These are phyloP conservation scores for Solanum clarkiae DNA, from an alignment of 257 asterid genomes.

Conservation along the genomic window DNA sequence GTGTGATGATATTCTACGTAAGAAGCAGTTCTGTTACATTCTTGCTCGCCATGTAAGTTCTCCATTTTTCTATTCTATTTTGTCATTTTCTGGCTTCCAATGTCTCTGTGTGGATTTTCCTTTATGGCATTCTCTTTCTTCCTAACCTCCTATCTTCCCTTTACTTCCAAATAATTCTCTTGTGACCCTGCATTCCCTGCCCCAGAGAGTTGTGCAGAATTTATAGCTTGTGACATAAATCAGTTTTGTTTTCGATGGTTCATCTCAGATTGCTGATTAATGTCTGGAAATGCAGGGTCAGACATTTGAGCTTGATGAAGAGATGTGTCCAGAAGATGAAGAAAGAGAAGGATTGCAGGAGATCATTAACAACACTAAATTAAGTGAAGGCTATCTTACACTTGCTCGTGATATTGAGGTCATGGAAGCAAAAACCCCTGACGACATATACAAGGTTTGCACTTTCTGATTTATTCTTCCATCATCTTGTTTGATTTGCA, in stretches of 20 bases:
- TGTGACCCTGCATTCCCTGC: not conserved
- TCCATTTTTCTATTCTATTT: not conserved
- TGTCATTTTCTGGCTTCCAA: not conserved
- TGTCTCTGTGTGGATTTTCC: not conserved
- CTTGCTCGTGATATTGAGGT: slow-evolving; percentile 99
- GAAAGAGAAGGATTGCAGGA: slow-evolving; percentile 78
- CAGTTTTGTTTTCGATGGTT: not conserved
- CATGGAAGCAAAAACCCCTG: slow-evolving; percentile 98
- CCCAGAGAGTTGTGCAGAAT: not conserved
- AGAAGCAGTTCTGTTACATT: slow-evolving; percentile 75
- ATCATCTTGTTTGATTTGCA: not conserved
- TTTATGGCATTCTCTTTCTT: not conserved
- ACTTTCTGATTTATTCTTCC: not conserved
- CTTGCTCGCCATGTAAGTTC: slow-evolving; percentile 87
- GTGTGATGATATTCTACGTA: slow-evolving; percentile 42
- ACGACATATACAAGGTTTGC: slow-evolving; percentile 82
- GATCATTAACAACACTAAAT: slow-evolving; percentile 57
- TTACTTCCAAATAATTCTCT: not conserved
- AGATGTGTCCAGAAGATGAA: slow-evolving; percentile 39
- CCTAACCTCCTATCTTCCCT: not conserved
- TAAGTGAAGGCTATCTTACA: slow-evolving; percentile 89
- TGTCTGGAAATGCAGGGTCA: slow-evolving; percentile 38
- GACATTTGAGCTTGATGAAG: slow-evolving; percentile 63
- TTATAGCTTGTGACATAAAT: not conserved
- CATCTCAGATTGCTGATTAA: not conserved